Base-by-base conservation (phyloP, 306 rosid species). In the Pterocarpus macrocarpus region DNA sequence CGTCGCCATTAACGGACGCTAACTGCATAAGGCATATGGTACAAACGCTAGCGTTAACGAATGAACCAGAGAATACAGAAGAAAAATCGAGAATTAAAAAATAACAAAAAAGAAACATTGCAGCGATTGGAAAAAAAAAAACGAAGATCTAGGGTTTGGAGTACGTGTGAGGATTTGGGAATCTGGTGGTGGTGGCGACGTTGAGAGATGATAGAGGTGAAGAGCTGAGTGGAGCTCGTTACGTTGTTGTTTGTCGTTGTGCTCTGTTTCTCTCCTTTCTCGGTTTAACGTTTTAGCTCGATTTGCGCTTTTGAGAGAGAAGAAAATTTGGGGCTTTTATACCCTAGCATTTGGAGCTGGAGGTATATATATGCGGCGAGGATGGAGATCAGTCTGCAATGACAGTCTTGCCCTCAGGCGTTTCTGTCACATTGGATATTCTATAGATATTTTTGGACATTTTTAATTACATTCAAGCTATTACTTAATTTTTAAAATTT, bases 281-380 rank as follows among this genome's bases (percentile, higher is more conserved):
- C 52, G 56, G 75, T 5, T 74, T 41, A 82, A 84, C 86, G 85
- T 83, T 55, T 86, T 38, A 82, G 79, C 52, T 76, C 66, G 55
- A 73, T 56, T 34, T 32, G 57, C 13, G 50, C 70, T 55, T 55
- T 61, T 35, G 9, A 85, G 86, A 70, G 92, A 82, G 90, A 86
- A 88, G 87, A 82, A 43, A 83, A 83, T 67, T 88, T 88, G 88
- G 94, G 91, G 90, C 85, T 1, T 87, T 83, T 92, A 90, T 92
- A 92, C 91, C 90, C 90, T 85, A 86, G 85, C 76, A 74, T 85
- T 90, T 67, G 91, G 86, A 88, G 94, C 49, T 67, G 69, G 7
- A 57, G 90, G 82, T 85, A 83, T 88, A 90, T 92, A 90, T 90
- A 88, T 87, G 89, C 7, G 83, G 32, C 52, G 79, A 55, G 75